Evolutionary conservation across 164 flowering plant genomes (phyloP), one percentile per base, ranked within the genome.

Genomic region (Pachysandra terminalis): DNA sequence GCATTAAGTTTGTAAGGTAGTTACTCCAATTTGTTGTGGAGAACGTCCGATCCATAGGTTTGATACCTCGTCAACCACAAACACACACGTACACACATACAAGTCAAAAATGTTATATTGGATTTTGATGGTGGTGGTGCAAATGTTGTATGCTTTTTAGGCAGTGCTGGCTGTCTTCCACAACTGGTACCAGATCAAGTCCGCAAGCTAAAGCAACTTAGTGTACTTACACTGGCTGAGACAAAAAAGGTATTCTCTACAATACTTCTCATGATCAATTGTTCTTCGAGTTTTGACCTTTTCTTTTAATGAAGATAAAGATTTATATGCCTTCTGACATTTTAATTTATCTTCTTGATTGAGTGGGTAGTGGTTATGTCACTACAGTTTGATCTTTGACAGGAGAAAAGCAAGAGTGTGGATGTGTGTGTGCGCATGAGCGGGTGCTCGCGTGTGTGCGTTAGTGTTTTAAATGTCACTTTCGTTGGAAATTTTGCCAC

Each of bases 191-290:
- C 97, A 74, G 97, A 90, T 70, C 99, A 95, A 78, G 78, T 85
- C 54, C 95, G 85, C 64, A 92, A 95, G 80, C 83, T 95, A 49
- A 95, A 92, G 79, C 99, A 95, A 73, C 94, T 95, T 49, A 89
- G 89, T 62, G 88, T 95, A 55, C 97, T 95, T 70, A 89, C 97
- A 23, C 73, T 90, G 48, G 90, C 97, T 63, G 82, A 80, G 69
- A 67, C 69, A 56, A 72, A 80, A 68, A 85, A 85, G 88, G 88
- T 85, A 74, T 55, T 57, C 8, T 59, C 13, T 66, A 27, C 8
- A 41, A 14, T 9, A 6, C 57, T 55, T 69, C n/a, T n/a, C n/a
- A 19, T 56, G 24, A 21, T 2, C 56, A 35, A 37, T 26, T 69
- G 24, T 55, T 58, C 59, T 58, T 32, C 24, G 15, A 23, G 35